phyloP scores from a whole-genome alignment of 768 basidiomycete species.

The Naganishia vaughanmartiniae region DNA sequence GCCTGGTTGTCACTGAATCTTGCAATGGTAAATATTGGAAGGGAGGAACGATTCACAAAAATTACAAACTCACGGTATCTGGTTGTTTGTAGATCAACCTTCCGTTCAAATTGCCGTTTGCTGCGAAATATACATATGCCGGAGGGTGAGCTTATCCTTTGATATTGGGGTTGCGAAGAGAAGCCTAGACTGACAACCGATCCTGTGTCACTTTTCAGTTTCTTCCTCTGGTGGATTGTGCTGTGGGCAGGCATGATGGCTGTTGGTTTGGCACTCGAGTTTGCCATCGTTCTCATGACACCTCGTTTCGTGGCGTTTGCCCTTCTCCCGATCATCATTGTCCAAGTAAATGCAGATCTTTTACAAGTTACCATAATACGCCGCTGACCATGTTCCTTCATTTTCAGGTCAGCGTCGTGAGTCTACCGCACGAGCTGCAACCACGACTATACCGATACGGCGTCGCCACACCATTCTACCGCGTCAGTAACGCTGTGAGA shows the following conservation, averaged over 20 bases:
- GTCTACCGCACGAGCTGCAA: slow-evolving; percentile 49
- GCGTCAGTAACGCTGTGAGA: slow-evolving; percentile 42
- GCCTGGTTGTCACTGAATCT: slow-evolving; percentile 55
- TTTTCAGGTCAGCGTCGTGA: slow-evolving; percentile 36
- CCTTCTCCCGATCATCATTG: slow-evolving; percentile 48
- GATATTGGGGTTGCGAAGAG: background rate
- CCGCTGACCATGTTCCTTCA: background rate
- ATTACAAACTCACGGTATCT: background rate
- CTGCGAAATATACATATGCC: slow-evolving; percentile 50
- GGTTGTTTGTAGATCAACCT: slow-evolving; percentile 50
- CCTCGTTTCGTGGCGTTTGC: slow-evolving; percentile 52
- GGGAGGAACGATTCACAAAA: background rate
- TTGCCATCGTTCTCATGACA: slow-evolving; percentile 51
- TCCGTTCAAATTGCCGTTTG: slow-evolving; percentile 56
- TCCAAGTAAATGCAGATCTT: slow-evolving; percentile 26
- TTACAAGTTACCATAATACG: slow-evolving; percentile 36
- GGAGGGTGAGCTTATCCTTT: slow-evolving; percentile 34
- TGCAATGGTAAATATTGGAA: slow-evolving; percentile 43
- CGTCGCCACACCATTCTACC: slow-evolving; percentile 50
- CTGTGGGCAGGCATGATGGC: slow-evolving; percentile 50
- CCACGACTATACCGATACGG: slow-evolving; percentile 51
- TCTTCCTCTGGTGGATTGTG: slow-evolving; percentile 54
- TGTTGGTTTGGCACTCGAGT: slow-evolving; percentile 31
- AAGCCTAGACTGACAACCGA: background rate
- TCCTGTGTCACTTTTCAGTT: slow-evolving; percentile 30